Conservation (phyloP, 208 protist species). For the Porcisia hertigi region DNA sequence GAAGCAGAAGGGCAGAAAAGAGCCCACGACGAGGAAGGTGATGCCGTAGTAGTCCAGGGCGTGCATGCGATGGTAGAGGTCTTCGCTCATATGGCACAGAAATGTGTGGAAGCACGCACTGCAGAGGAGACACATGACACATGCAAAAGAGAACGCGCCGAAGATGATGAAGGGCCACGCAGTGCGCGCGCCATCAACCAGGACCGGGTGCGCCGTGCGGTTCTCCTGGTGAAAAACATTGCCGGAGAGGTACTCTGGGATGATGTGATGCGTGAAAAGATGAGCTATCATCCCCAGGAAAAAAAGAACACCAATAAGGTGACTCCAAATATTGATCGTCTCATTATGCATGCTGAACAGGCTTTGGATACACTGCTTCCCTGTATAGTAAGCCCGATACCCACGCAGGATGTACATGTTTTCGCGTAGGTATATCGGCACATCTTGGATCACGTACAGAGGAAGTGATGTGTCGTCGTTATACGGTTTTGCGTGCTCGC, state of each 20-base stretch:
- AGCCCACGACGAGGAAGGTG: conserved; percentile 77
- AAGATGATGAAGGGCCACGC: conserved; percentile 59
- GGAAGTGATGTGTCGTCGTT: conserved; percentile 36
- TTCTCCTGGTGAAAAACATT: conserved; percentile 28
- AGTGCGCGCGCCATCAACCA: conserved; percentile 19
- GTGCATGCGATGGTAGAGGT: conserved; percentile 62
- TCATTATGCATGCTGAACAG: conserved; percentile 86
- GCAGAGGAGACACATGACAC: conserved; percentile 77
- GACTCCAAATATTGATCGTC: conserved; percentile 85
- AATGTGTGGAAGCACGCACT: conserved; percentile 78
- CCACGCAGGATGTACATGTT: conserved; percentile 57
- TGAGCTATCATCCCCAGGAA: conserved; percentile 53
- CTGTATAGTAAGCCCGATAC: conserved; percentile 77
- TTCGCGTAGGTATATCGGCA: conserved; percentile 47
- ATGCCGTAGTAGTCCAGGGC: conserved; percentile 88
- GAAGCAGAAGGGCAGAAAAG: conserved; percentile 85
- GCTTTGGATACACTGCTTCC: conserved; percentile 53
- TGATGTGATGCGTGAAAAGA: conserved; percentile 41
- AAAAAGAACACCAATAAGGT: conserved; percentile 67
- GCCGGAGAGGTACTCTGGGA: conserved; percentile 23
- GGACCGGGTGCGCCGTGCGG: conserved; percentile 14
- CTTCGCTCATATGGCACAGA: conserved; percentile 59
- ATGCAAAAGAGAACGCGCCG: conserved; percentile 68
- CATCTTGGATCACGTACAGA: conserved; percentile 44
- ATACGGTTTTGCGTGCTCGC: conserved; percentile 19